Evolutionary conservation across 2,329 filamentous ascomycete species (phyloP), one percentile per base, ranked within the genome.

Genomic region (Beauveria rudraprayagi): DNA sequence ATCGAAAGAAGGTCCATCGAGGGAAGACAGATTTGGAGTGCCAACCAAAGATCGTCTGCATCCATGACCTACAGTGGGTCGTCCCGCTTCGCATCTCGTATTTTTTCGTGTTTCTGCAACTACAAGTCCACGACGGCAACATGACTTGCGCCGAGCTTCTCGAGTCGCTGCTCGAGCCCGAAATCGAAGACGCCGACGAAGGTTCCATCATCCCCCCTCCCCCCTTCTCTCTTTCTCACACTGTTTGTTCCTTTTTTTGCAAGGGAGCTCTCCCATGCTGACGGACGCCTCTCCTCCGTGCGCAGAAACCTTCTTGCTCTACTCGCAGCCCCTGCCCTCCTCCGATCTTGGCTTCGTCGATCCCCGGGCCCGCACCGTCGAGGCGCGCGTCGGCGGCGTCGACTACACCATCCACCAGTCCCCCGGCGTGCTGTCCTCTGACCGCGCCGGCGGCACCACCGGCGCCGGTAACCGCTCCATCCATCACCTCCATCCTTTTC

Each of bases 301-400:
- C 14, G 4, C 71, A 96, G 93, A 97, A 77, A 90, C 91, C 5
- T 97, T 96, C 70, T 76, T 92, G 43, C 81, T 97, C 60, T 97
- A 96, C 78, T 88, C 91, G 48, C 86, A 89, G 70, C 76, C 84
- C 19, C 83, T 91, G 28, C 86, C 89, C 0, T 89, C 88, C 14
- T 84, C 86, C 60, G 87, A 92, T 67, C 85, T 97, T 10, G 94
- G 93, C 69, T 94, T 97, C 74, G 77, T 97, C 65, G 88, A 96
- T 71, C 78, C 89, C 17, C 85, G 83, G 65, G 85, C 89, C 10
- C 71, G 81, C 1, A 74, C 77, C 2, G 72, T 97, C 41, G 83
- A 90, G 14, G 71, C 96, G 62, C 80, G 81, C 40, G 81, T 97
- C 63, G 84, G 79, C 60, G 86, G 81, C 60, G 80, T 80, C 57